Conservation (phyloP, 2,329 filamentous ascomycete species). For the Capronia americana region DNA sequence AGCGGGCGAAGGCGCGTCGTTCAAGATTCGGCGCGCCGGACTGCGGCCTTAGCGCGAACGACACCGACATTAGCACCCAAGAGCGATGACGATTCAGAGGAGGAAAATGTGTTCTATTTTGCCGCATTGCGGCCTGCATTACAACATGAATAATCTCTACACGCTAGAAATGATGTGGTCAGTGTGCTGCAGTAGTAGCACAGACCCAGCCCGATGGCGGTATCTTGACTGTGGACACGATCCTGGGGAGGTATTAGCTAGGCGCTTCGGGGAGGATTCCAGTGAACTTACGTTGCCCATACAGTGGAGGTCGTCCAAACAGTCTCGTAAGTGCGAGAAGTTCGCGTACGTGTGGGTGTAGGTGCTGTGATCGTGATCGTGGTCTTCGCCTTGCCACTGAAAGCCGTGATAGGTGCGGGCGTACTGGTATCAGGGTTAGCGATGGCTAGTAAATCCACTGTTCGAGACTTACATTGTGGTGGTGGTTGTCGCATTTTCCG, state of each 20-base stretch:
- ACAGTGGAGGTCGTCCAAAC: slow-evolving; percentile 32
- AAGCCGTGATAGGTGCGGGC: slow-evolving; percentile 34
- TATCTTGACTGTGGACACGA: slow-evolving; percentile 32
- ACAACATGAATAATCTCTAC: not conserved
- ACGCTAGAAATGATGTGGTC: not conserved
- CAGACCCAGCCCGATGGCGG: slow-evolving; percentile 28
- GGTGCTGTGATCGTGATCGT: slow-evolving; percentile 35
- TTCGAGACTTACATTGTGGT: slow-evolving; percentile 29
- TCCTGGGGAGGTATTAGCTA: slow-evolving; percentile 24
- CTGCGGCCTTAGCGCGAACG: no score
- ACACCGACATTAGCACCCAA: no score
- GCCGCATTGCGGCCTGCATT: not conserved
- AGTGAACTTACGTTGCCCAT: slow-evolving; percentile 31
- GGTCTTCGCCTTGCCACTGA: slow-evolving; percentile 28
- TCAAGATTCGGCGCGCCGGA: no score
- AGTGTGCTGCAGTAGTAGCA: slow-evolving; percentile 25
- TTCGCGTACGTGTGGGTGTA: slow-evolving; percentile 32
- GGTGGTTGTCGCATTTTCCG: slow-evolving; percentile 29
- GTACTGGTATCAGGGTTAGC: slow-evolving; percentile 21
- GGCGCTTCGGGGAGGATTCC: not conserved
- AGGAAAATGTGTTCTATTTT: not conserved
- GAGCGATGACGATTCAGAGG: no score
- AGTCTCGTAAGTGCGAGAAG: slow-evolving; percentile 25
- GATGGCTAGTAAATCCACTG: not conserved
- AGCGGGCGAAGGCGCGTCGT: no score